Evolutionary conservation across 345 rosid genomes (phyloP).

Genomic region (Gossypium bickii): DNA sequence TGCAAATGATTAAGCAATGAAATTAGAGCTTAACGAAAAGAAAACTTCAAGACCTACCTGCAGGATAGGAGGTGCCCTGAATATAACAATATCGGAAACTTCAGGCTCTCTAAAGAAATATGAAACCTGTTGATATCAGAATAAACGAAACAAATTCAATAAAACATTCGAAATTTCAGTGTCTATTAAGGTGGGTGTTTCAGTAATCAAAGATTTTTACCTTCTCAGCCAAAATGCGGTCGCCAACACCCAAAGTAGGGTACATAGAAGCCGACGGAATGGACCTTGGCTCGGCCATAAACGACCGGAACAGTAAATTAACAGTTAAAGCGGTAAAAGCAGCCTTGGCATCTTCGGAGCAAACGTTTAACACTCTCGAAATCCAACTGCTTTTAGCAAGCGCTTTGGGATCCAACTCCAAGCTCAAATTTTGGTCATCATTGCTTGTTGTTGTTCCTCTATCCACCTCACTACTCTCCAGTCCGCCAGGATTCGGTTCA

Average conservation of each 20-base stretch:
- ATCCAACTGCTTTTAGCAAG: conserved; percentile 50
- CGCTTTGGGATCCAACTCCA: conserved; percentile 33
- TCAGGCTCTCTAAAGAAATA: conserved; percentile 78
- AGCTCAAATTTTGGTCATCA: conserved; percentile 16
- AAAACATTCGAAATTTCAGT: neutral
- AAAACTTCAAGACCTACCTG: conserved; percentile 35
- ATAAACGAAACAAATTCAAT: neutral
- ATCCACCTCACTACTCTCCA: conserved; percentile 40
- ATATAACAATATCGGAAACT: conserved; percentile 78
- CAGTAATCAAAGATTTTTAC: conserved; percentile 24
- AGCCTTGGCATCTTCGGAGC: conserved; percentile 88
- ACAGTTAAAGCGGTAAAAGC: conserved; percentile 78
- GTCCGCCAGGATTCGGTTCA: conserved; percentile 30
- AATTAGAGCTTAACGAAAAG: neutral
- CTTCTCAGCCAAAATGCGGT: conserved; percentile 88
- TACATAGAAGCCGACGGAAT: conserved; percentile 79
- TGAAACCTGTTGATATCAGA: conserved; percentile 52
- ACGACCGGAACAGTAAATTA: conserved; percentile 63
- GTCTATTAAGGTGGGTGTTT: neutral
- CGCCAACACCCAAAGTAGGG: conserved; percentile 85
- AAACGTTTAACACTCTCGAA: conserved; percentile 42
- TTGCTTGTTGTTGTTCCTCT: conserved; percentile 32
- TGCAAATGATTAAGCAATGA: neutral
- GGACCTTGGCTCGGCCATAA: conserved; percentile 80
- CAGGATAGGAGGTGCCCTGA: conserved; percentile 78